Base-by-base conservation (phyloP, 2,329 filamentous ascomycete genomes). In the Fusarium sp. region DNA sequence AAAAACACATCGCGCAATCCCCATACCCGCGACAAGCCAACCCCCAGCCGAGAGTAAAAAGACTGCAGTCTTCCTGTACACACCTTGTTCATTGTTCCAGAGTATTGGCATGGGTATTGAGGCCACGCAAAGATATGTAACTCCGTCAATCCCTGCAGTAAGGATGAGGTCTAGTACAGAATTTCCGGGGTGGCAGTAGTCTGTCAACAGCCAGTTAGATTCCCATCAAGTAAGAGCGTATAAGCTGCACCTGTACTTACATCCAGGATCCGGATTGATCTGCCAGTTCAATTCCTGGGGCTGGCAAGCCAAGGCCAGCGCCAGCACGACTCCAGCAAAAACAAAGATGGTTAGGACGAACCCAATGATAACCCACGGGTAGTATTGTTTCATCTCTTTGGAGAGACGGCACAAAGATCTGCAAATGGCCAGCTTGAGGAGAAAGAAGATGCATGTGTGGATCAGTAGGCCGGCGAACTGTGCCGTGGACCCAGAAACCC, bases 201-300 rank as follows among this genome's bases (percentile, higher is more conserved):
- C 82, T 72, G 14, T 10, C 19, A 9, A 45, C 11, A 10, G 19
- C 43, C 52, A 79, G 59, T 70, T 32, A 79, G 4, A 17, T 36
- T 8, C n/a, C 15, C 32, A n/a, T n/a, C 32, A 7, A 8, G 15
- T 36, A n/a, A 34, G 15, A 9, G 17, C 15, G 4, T n/a, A 4
- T 9, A n/a, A 36, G 7, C 15, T n/a, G 17, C 17, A n/a, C 15
- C 7, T 17, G 58, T 68, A 79, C 82, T 70, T 73, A 85, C 83
- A 82, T 6, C 85, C 85, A 8, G 86, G 86, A 40, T 88, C 73
- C 3, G 86, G 86, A 50, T 83, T 76, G 42, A 88, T 86, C 71
- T 88, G 85, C 85, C 86, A 89, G 66, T 86, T 84, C 43, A 80
- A 80, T 19, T 77, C 58, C 47, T 88, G 79, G 0, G 86, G 85